Conservation (phyloP, 2,329 filamentous ascomycete genomes). For the Helicocarpus griseus region DNA sequence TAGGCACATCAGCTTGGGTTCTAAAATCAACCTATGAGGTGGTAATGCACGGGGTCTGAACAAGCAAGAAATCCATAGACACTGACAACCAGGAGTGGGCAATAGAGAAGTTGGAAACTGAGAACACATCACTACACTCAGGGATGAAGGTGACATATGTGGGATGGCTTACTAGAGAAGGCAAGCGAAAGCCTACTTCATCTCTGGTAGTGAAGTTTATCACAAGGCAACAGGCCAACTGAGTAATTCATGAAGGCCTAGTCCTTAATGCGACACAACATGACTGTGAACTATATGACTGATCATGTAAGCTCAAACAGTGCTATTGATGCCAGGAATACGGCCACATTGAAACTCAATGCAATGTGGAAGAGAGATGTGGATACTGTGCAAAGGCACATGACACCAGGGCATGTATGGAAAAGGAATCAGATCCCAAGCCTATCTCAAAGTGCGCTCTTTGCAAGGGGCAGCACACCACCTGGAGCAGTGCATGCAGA, state of each 20-base stretch:
- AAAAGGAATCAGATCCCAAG: conserved; percentile 8
- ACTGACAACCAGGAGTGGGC: conserved; percentile 11
- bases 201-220: conserved; percentile 21
- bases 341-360: conserved; percentile 18
- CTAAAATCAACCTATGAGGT: conserved; percentile 16
- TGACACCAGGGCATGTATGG: conserved; percentile 15
- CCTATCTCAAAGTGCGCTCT: not conserved
- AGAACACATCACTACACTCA: conserved; percentile 19
- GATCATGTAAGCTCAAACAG: conserved; percentile 19
- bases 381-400: conserved; percentile 18
- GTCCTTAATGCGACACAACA: conserved; percentile 15
- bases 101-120: conserved; percentile 18
- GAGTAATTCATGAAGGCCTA: conserved; percentile 18
- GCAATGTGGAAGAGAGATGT: conserved; percentile 14
- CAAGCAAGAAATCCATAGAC: conserved; percentile 20
- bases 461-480: not conserved
- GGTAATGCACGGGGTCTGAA: conserved; percentile 18
- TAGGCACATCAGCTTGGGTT: no score
- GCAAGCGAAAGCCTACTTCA: conserved; percentile 14
- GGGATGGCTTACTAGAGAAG: conserved; percentile 16
- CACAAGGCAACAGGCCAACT: conserved; percentile 17
- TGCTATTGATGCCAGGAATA: conserved; percentile 19
- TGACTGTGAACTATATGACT: conserved; percentile 18
- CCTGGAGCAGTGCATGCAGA: not conserved
- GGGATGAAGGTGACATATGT: conserved; percentile 17